Evolutionary conservation across 2,329 filamentous ascomycete genomes (phyloP), one percentile per base, ranked within the genome.

Genomic region (Cytospora mali): DNA sequence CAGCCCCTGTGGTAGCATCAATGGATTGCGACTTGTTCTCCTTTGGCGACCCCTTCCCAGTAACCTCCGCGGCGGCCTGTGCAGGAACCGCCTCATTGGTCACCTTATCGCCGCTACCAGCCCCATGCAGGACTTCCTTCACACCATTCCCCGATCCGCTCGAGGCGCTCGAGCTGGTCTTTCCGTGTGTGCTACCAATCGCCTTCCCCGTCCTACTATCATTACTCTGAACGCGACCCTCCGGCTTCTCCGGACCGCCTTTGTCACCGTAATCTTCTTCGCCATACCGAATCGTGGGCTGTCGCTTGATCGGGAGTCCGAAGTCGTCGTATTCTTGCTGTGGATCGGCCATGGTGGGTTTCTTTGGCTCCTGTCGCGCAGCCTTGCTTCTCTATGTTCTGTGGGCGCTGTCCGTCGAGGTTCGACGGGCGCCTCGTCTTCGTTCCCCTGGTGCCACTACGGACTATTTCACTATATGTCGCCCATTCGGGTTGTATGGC

Each of bases 261-360:
- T 23, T 23, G n/a, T 52, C 48, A 21, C 56, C 58, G 35, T 52
- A 53, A 31, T 48, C 56, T 27, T 64, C 58, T 11, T 57, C 52
- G n/a, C 64, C 58, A 72, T 75, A 69, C 73, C 69, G 70, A 73
- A 81, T 68, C 80, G 84, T 27, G 14, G 57, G 28, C 7, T 35
- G 42, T 33, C 42, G 50, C 72, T 79, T 81, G 65, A 89, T 82
- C n/a, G 88, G 88, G 66, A 91, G 77, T 55, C 89, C 89, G 72
- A 91, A 92, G 68, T 92, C 89, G 73, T 92, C 89, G 63, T 87
- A 76, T 69, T 88, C 85, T 55, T 35, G 27, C 39, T 48, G 42
- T 23, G 9, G 10, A 11, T 46, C 42, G 42, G 42, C 39, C 35
- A 48, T 55, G n/a, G 52, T 23, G 31, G n/a, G n/a, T n/a, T n/a